These are phyloP conservation scores for Oxytropis ochrocephala DNA, from an alignment of 306 rosid genomes.

Conservation along the genomic window DNA sequence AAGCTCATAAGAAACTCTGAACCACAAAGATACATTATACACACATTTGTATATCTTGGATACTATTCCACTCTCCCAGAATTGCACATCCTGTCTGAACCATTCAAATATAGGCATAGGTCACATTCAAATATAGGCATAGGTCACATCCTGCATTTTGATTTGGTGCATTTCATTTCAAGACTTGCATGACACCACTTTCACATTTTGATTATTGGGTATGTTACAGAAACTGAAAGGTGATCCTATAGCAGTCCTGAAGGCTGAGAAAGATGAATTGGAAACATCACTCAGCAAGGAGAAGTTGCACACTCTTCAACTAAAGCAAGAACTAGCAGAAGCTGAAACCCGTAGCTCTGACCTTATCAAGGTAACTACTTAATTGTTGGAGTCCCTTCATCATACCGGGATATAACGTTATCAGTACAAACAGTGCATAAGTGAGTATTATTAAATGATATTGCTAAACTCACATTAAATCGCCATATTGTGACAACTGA, in stretches of 20 bases:
- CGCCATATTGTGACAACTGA: background rate
- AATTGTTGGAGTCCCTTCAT: background rate
- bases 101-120: background rate
- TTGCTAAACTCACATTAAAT: background rate
- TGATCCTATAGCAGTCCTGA: conserved; percentile 45
- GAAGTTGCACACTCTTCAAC: conserved; percentile 51
- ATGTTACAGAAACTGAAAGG: conserved; percentile 50
- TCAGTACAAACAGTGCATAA: background rate
- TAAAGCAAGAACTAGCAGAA: conserved; percentile 68
- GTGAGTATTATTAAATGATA: background rate
- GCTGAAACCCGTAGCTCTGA: conserved; percentile 63
- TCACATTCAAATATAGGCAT: background rate
- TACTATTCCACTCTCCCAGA: background rate
- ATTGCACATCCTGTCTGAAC: background rate
- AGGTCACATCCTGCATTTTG: conserved; percentile 8
- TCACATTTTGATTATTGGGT: conserved; percentile 8
- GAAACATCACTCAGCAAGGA: conserved; percentile 69
- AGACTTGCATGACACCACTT: background rate
- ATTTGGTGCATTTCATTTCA: conserved; percentile 7
- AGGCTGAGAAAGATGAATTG: conserved; percentile 71
- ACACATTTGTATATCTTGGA: background rate
- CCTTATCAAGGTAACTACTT: conserved; percentile 62
- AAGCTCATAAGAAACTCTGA: conserved; percentile 15
- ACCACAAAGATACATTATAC: background rate
- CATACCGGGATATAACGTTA: background rate